Evolutionary conservation across 2,329 filamentous ascomycete species (phyloP).

Genomic region (Fusarium fracticaudum): DNA sequence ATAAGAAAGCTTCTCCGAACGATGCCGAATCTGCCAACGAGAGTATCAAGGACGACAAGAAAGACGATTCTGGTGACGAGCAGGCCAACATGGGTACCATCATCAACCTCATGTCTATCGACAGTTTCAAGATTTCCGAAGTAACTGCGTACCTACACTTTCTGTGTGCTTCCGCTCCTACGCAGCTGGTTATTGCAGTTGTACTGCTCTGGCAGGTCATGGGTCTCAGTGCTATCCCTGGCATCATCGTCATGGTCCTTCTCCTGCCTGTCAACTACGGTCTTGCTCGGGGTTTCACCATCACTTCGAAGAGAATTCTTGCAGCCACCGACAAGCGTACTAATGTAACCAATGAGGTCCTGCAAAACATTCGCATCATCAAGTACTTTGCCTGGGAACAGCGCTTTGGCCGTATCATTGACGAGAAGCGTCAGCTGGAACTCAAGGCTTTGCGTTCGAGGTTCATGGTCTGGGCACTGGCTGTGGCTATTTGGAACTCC

Average conservation of each 20-base stretch:
- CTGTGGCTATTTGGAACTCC: constrained; percentile 96
- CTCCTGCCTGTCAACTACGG: constrained; percentile 90
- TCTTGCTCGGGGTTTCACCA: constrained; percentile 85
- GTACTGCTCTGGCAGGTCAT: constrained; percentile 88
- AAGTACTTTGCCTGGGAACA: constrained; percentile 99
- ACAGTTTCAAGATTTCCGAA: constrained; percentile 98
- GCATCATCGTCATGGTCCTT: constrained; percentile 88
- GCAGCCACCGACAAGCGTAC: constrained; percentile 95
- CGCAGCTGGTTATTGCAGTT: constrained; percentile 85
- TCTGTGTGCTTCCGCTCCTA: constrained; percentile 89
- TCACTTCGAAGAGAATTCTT: constrained; percentile 90
- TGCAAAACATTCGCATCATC: constrained; percentile 98
- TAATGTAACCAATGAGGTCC: constrained; percentile 93
- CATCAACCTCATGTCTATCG: constrained; percentile 99
- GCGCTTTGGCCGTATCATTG: constrained; percentile 84
- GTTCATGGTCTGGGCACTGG: constrained; percentile 90
- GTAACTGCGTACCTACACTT: constrained; percentile 96
- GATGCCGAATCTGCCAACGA: constrained; percentile 49
- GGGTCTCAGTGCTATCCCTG: constrained; percentile 92
- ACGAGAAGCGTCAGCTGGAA: constrained; percentile 86
- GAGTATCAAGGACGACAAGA: constrained; percentile 49
- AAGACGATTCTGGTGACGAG: constrained; percentile 60
- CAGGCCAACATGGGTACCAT: constrained; percentile 97
- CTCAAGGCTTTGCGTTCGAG: constrained; percentile 80
- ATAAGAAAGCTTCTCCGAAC: constrained; percentile 52